Evolutionary conservation across 108 stramenopile genomes (phyloP), one percentile per base, ranked within the genome.

Genomic region (Nannochloropsis salina): DNA sequence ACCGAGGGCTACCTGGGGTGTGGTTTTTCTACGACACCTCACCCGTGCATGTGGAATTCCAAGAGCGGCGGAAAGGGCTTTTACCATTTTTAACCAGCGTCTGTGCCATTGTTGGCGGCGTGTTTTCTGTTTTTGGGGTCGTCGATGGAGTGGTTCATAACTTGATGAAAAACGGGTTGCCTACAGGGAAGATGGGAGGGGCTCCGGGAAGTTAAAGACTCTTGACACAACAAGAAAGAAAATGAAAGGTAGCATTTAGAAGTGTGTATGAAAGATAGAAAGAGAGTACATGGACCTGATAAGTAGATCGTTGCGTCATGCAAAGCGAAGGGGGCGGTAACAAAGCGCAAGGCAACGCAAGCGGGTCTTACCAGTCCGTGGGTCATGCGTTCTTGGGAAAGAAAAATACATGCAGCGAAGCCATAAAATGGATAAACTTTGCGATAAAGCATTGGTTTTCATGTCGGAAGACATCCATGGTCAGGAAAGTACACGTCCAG

Each of bases 11-110:
- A 41, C 98, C 97, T 8, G 97, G 98, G 12, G 95, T 99, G 9
- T 99, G 96, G 87, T 97, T 99, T 92, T 96, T 95, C 86, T 99
- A 99, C 90, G 96, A 99, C 91, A 93, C 97, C 9, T 93, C 93
- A 9, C 94, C 98, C 8, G 84, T 99, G 83, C 96, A 96, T 85
- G 96, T 96, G 9, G 91, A 94, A 80, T 93, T 97, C 84, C 95
- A 97, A 87, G 97, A 95, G 82, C 94, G 93, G 86, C 91, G 93
- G 43, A 87, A 92, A 80, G 96, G 97, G 84, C 94, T 94, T 91
- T 83, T 89, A 4, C 44, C 45, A 9, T 92, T 92, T 42, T 61
- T 92, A 3, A 92, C 91, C 2, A 74, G 84, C 31, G 83, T 90
- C 5, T 89, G 88, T 83, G 92, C 91, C 6, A 90, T 92, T 43